Evolutionary conservation across 176 grass and related monocot species (phyloP).

Genomic region (Paspalum vaginatum): DNA sequence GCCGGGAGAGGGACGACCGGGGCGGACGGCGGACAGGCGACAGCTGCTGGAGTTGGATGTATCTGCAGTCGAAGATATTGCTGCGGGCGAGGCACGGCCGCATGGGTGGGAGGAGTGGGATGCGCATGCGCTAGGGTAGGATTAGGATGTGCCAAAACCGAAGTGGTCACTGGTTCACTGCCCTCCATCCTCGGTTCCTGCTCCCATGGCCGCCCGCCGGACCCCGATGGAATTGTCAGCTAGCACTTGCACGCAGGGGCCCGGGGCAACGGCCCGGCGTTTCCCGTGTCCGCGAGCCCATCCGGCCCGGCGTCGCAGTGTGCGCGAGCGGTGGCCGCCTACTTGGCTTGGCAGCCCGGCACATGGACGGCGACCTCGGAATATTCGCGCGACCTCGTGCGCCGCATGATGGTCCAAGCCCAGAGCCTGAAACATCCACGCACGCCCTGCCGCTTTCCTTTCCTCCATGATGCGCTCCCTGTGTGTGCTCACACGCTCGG

Average conservation of each 20-base stretch:
- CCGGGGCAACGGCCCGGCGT: background rate
- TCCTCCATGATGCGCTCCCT: no score
- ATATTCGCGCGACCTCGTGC: background rate
- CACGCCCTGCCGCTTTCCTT: no score
- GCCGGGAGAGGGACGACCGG: background rate
- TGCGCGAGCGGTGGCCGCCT: background rate
- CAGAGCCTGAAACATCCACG: no score
- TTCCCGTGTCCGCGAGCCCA: background rate
- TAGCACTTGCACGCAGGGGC: background rate
- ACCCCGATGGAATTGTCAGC: background rate
- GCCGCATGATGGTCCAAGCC: background rate
- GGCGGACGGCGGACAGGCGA: no score
- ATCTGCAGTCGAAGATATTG: slow-evolving; percentile 11
- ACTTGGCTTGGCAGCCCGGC: background rate
- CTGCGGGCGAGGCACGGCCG: no score
- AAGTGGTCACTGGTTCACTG: background rate
- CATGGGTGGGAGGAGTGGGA: background rate
- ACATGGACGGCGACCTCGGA: background rate
- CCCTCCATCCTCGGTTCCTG: slow-evolving; percentile 8
- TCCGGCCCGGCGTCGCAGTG: background rate
- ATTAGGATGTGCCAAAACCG: slow-evolving; percentile 18
- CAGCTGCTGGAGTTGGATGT: background rate
- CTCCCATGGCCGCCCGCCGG: slow-evolving; percentile 1
- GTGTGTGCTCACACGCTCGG: background rate
- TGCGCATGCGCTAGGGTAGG: slow-evolving; percentile 24